These are phyloP conservation scores for Mycotypha africana DNA, from an alignment of 371 early-diverging fungal species.

Conservation along the genomic window DNA sequence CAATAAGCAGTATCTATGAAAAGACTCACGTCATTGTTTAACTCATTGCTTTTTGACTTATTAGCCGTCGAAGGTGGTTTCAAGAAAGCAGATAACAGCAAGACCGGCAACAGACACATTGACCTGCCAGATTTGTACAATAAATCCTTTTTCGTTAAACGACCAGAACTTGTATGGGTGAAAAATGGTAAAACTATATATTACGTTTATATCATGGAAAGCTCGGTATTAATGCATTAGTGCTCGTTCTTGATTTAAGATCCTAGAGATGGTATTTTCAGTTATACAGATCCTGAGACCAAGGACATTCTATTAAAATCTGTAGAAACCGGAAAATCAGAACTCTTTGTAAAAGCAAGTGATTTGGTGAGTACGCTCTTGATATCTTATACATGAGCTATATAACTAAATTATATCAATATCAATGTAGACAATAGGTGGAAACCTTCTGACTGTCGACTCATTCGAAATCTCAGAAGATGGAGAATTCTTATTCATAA, in stretches of 20 bases:
- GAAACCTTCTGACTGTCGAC: background rate
- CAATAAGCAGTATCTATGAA: too few relatives aligned
- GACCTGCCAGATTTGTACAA: constrained; percentile 54
- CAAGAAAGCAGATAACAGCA: too few relatives aligned
- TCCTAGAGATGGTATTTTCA: constrained; percentile 44
- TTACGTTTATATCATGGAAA: too few relatives aligned
- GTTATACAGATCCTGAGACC: constrained; percentile 32
- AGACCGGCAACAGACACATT: too few relatives aligned
- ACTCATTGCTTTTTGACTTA: too few relatives aligned
- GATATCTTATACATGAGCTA: too few relatives aligned
- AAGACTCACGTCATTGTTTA: too few relatives aligned
- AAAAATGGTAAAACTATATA: constrained; percentile 31
- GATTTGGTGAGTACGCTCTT: constrained; percentile 16
- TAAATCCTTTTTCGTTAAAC: constrained; percentile 35
- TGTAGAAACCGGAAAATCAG: constrained; percentile 21
- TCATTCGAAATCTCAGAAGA: background rate
- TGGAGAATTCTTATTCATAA: constrained; percentile 62
- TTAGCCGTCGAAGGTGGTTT: too few relatives aligned
- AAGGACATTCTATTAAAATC: constrained; percentile 44
- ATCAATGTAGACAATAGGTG: background rate
- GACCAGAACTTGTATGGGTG: constrained; percentile 43
- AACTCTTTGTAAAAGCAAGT: constrained; percentile 26
- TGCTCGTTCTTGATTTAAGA: constrained; percentile 1
- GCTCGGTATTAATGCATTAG: too few relatives aligned
- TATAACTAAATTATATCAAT: too few relatives aligned